Evolutionary conservation across 2,329 filamentous ascomycete genomes (phyloP), one percentile per base, ranked within the genome.

Genomic region (Penicillium nordicum): DNA sequence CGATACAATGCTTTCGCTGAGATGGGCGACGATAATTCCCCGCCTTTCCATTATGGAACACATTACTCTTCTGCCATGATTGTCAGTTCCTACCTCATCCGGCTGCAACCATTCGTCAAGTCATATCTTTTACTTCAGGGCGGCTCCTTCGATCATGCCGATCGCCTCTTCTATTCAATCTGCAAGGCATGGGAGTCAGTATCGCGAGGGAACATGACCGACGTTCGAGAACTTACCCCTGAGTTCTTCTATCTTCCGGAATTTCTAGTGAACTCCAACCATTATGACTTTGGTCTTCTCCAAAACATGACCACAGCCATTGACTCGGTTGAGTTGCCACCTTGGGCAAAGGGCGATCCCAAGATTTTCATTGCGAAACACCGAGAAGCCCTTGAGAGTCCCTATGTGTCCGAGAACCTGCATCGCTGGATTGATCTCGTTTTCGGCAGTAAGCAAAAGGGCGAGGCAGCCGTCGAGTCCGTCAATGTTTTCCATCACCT

Each of bases 1-100:
- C 85, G 92, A 30, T 97, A 96, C 72, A 86, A 87, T 63, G 89
- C 90, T 16, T 88, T 99, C 71, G 88, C 88, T 0, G 94, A 97
- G 70, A 96, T 99, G 80, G 90, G 88, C 8, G 92, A 96, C 62
- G 76, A 80, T 41, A 81, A 81, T 55, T 80, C 82, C 44, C 88
- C 89, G 0, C 89, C 94, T 0, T 99, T 97, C 71, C 94, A 99
- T 71, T 99, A 97, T 65, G 94, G 94, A 18, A 99, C 95, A 0
- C 95, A 99, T 72, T 99, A 99, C 73, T 97, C 94, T 1, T 97
- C 94, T 2, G 94, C 94, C 8, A 99, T 97, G 94, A 97, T 96
- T 57, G 94, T 99, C 7, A 92, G 92, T 12, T 97, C 92, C 0
- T 99, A 97, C 68, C 82, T 99, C 40, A 97, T 99, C 67, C 88